phyloP scores from a whole-genome alignment of 2,329 filamentous ascomycete species.

The Epichloe gansuensis region DNA sequence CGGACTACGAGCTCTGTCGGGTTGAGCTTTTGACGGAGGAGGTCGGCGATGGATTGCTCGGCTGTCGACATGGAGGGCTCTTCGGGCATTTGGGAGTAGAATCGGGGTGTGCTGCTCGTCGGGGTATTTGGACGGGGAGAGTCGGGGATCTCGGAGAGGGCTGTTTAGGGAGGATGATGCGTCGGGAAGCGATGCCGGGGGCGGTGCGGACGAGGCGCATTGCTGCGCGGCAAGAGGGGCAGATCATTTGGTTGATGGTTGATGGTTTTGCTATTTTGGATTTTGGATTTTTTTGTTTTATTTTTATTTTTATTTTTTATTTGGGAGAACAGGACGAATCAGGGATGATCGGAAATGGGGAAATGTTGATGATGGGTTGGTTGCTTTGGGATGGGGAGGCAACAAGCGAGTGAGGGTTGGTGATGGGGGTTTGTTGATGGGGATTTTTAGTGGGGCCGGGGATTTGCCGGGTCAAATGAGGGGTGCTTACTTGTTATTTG shows the following conservation, averaged over 20 bases:
- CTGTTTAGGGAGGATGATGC: not conserved
- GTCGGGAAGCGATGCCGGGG: no score
- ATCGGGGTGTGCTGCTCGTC: not conserved
- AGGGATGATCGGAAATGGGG: no score
- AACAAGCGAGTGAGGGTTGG: no score
- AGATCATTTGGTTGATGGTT: not conserved
- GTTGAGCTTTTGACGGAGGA: conserved; percentile 35
- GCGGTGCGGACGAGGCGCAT: no score
- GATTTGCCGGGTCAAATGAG: not conserved
- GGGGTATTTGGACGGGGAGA: not conserved
- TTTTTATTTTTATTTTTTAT: no score
- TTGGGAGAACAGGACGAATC: no score
- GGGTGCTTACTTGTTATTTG: not conserved
- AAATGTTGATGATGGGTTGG: not conserved
- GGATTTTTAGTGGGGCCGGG: not conserved
- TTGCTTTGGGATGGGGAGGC: no score
- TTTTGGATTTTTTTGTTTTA: no score
- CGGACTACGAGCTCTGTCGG: conserved; percentile 51
- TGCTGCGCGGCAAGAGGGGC: no score
- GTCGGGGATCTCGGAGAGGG: no score
- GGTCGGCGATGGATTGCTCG: conserved; percentile 47
- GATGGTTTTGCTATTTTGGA: not conserved
- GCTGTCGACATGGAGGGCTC: conserved; percentile 29
- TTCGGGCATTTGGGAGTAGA: not conserved
- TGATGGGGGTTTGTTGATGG: not conserved